Base-by-base conservation (phyloP, 805 yeast species). In the Zygosaccharomyces pseudorouxii region DNA sequence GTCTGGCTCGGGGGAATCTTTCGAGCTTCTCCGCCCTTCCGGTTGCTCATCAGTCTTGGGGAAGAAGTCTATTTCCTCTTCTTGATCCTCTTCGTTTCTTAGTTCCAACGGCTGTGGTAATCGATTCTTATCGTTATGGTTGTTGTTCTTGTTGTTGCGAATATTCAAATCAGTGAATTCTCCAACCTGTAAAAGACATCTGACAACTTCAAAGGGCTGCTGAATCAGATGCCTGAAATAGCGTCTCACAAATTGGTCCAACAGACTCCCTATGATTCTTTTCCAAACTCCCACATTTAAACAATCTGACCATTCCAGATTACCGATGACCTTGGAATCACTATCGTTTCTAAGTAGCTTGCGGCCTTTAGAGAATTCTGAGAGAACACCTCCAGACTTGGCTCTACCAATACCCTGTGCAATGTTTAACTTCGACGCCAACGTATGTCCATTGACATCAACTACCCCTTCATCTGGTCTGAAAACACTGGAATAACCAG, bases 201-300 rank as follows among this genome's bases (percentile, higher is more conserved):
- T 75, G 4, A 86, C 79, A 14, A 87, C 84, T 57, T 92, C 97
- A 65, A 90, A 83, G 1, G 99, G 98, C 67, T 93, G 97, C 16
- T 87, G 78, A 7, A 86, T 62, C 28, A 89, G 65, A 39, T 83
- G 80, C 51, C 81, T 81, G 47, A 80, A 65, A 69, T 93, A 92
- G 54, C 82, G 84, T 54, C 80, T 79, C 44, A 82, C 58, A 52
- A 88, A 80, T 39, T 85, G 80, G 62, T 76, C 72, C 20, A 81
- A 66, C 50, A 89, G 71, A 36, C 81, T 79, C 46, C 75, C 72
- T 4, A 82, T 54, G 29, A 84, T 62, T 53, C 81, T 86, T 45
- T 73, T 73, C 57, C 86, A 66, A 60, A 81, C 80, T 54, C 71
- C 71, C 53, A 73, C 56, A 57, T 84, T 88, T 51, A 85, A 74